Base-by-base conservation (phyloP, 768 basidiomycete species). In the Mycena sanguinolenta region DNA sequence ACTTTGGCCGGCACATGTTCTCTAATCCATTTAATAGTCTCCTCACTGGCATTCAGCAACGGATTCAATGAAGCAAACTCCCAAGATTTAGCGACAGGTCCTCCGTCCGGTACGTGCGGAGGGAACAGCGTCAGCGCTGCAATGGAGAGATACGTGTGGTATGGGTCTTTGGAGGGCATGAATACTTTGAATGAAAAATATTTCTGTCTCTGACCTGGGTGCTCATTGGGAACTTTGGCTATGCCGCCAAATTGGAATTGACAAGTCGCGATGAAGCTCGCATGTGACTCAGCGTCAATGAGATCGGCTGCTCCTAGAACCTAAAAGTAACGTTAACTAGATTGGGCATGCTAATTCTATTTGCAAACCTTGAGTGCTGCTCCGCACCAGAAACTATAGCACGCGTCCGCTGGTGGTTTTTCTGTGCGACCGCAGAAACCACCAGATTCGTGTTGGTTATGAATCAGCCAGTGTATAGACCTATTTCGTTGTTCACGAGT, bases 351-450 rank as follows among this genome's bases (percentile, higher is more conserved):
- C 23, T n/a, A 58, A 58, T 44, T 32, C 38, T 32, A 27, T 38
- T 34, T 44, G 78, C 88, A 60, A 71, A 97, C 97, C 76, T 87
- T 80, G 13, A 98, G 80, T 0, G 94, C 86, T 12, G 91, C 96
- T 4, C 94, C 92, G 74, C 92, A 93, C 97, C 97, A 99, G 79
- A 98, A 99, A 72, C 94, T 95, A 80, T 99, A 99, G 78, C 97
- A 99, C 3, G 96, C 94, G 72, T 99, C 97, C 7, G 92, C 88
- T 6, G 86, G 84, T 5, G 86, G 84, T 81, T 99, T 99, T 67
- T 90, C 91, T 2, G 95, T 95, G 27, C 97, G 87, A 2, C 97
- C 97, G 73, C 92, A 84, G 77, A 96, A 98, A 0, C 97, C 97
- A 0, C 95, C 95, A 0, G 84, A 84, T 0, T 75, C 69, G 54